phyloP scores from a whole-genome alignment of 805 yeast species.

The Ogataea philodendri region DNA sequence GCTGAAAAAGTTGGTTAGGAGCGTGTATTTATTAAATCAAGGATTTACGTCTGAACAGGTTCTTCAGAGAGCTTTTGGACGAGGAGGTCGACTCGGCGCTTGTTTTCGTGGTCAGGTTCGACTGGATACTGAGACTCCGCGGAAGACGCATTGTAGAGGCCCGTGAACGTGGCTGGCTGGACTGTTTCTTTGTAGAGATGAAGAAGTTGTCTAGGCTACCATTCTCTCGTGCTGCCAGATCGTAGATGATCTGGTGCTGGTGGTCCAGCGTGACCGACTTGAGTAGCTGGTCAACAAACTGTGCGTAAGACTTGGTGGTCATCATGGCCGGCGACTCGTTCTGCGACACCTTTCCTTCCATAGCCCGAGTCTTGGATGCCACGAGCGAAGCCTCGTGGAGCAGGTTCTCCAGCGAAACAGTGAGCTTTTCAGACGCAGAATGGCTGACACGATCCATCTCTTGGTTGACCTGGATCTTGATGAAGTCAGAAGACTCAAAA shows the following conservation, averaged over 20 bases:
- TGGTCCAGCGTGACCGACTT: slow-evolving; percentile 17
- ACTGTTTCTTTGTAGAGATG: slow-evolving; percentile 1
- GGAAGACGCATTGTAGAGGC: too few species aligned
- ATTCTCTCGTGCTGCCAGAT: slow-evolving; percentile 8
- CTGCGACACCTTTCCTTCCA: slow-evolving; percentile 19
- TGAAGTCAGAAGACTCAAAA: slow-evolving; percentile 60
- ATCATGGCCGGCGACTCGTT: slow-evolving; percentile 28
- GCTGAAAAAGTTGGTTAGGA: slow-evolving; percentile 5
- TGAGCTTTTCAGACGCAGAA: slow-evolving; percentile 20
- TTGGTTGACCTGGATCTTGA: slow-evolving; percentile 41
- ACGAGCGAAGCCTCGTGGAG: slow-evolving; percentile 28
- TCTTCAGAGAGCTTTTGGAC: slow-evolving; percentile 22
- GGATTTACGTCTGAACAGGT: slow-evolving; percentile 22
- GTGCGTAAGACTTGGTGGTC: slow-evolving; percentile 21
- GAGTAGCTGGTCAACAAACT: slow-evolving; percentile 19
- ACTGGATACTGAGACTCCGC: too few species aligned
- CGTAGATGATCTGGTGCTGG: slow-evolving; percentile 19
- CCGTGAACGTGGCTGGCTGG: slow-evolving; percentile 2
- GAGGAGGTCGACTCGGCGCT: slow-evolving; percentile 5
- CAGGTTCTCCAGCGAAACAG: slow-evolving; percentile 24
- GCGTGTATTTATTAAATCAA: slow-evolving; percentile 6
- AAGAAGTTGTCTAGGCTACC: slow-evolving; percentile 20
- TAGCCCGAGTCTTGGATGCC: slow-evolving; percentile 19
- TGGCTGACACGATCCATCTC: slow-evolving; percentile 29
- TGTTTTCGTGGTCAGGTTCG: slow-evolving; percentile 10